Percentiles rank a stretch among this genome's conserved stretches.
These are phyloP conservation scores for Nitzschia putrida DNA, from an alignment of 108 stramenopile species.

Conservation along the genomic window DNA sequence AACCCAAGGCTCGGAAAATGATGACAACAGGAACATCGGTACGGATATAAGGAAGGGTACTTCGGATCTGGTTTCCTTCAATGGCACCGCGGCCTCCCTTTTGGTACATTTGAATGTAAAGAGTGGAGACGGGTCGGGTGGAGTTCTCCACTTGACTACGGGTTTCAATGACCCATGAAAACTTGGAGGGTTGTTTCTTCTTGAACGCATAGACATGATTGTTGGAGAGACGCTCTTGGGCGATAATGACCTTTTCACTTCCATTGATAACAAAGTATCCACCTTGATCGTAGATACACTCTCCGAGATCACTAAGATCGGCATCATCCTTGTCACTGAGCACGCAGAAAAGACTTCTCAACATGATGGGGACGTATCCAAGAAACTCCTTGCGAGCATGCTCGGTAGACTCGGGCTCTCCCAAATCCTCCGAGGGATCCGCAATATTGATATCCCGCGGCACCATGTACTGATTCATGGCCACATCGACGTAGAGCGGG, in stretches of 20 bases:
- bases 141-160: slow-evolving; percentile 91
- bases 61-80: slow-evolving; percentile 95
- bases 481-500: slow-evolving; percentile 92
- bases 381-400: slow-evolving; percentile 89
- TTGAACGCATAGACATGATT: slow-evolving; percentile 98
- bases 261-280: slow-evolving; percentile 99
- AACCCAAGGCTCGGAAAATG: slow-evolving; percentile 97
- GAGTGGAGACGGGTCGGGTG: slow-evolving; percentile 88
- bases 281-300: slow-evolving; percentile 99
- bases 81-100: slow-evolving; percentile 88
- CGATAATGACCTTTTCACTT: slow-evolving; percentile 98
- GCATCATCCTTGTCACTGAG: slow-evolving; percentile 92
- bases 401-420: slow-evolving; percentile 73
- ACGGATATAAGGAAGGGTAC: slow-evolving; percentile 94
- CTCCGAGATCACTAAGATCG: slow-evolving; percentile 95
- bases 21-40: slow-evolving; percentile 98
- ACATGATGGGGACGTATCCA: slow-evolving; percentile 98
- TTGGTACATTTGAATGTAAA: slow-evolving; percentile 97
- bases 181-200: slow-evolving; percentile 96
- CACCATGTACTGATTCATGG: slow-evolving; percentile 80
- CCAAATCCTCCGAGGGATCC: slow-evolving; percentile 80
- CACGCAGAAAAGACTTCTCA: slow-evolving; percentile 92
- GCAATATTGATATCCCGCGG: slow-evolving; percentile 70
- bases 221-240: slow-evolving; percentile 97
- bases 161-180: slow-evolving; percentile 95